These are phyloP conservation scores for Xylariomycetidae sp. DNA, from an alignment of 2,329 filamentous ascomycete species.

Conservation along the genomic window DNA sequence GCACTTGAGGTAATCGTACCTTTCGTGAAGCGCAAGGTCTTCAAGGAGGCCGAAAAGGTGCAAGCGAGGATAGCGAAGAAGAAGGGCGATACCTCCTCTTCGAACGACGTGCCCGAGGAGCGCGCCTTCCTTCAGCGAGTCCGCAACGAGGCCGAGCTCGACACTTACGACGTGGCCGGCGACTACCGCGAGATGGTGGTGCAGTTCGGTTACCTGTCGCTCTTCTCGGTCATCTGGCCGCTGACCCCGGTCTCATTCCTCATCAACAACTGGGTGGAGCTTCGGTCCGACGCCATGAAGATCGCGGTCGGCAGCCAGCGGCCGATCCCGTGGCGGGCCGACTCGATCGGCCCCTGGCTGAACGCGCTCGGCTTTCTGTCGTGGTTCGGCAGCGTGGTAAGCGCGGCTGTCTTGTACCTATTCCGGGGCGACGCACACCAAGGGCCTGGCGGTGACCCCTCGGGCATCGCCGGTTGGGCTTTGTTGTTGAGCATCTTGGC, in stretches of 20 bases:
- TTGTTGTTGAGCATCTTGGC: slow-evolving; percentile 78
- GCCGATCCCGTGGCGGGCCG: slow-evolving; percentile 82
- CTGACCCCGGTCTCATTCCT: slow-evolving; percentile 86
- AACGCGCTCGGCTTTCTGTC: slow-evolving; percentile 82
- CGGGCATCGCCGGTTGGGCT: slow-evolving; percentile 72
- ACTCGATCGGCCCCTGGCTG: slow-evolving; percentile 93
- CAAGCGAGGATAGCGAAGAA: slow-evolving; percentile 56
- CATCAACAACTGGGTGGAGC: slow-evolving; percentile 93
- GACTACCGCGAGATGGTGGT: slow-evolving; percentile 94
- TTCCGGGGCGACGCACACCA: slow-evolving; percentile 67
- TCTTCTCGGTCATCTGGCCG: slow-evolving; percentile 94
- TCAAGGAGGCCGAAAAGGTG: slow-evolving; percentile 74
- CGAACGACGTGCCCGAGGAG: slow-evolving; percentile 71
- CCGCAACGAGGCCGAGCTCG: slow-evolving; percentile 75
- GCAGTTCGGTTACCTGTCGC: slow-evolving; percentile 75
- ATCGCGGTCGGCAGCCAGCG: slow-evolving; percentile 86
- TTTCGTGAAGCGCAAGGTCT: slow-evolving; percentile 73
- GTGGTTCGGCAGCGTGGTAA: slow-evolving; percentile 88
- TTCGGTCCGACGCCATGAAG: slow-evolving; percentile 90
- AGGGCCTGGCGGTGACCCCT: slow-evolving; percentile 61
- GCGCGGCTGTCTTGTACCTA: slow-evolving; percentile 82
- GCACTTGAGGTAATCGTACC: slow-evolving; percentile 81
- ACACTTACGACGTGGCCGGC: slow-evolving; percentile 80
- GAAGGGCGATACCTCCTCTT: slow-evolving; percentile 37
- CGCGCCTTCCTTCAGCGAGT: slow-evolving; percentile 75